These are phyloP conservation scores for Trifolium subterraneum DNA, from an alignment of 306 rosid species.

Conservation along the genomic window DNA sequence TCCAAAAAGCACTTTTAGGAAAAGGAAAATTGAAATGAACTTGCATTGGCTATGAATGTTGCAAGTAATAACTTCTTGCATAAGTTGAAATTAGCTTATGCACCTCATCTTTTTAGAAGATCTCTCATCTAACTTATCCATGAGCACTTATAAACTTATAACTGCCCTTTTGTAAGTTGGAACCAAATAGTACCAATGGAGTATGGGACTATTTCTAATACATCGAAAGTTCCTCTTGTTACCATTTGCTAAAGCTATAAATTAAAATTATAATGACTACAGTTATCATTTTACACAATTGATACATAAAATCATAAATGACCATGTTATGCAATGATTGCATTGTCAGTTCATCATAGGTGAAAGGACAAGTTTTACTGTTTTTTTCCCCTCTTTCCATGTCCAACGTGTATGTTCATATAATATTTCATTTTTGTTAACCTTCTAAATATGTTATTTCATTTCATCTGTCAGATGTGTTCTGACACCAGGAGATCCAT, in stretches of 20 bases:
- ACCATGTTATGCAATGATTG: neutral
- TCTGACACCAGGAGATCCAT: conserved; percentile 97
- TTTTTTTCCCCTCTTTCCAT: neutral
- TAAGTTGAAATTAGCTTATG: conserved; percentile 18
- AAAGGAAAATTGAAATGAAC: neutral
- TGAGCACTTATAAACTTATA: neutral
- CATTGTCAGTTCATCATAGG: neutral
- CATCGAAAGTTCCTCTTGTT: neutral
- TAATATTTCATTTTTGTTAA: conserved; percentile 23
- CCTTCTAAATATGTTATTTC: conserved; percentile 35
- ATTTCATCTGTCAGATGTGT: conserved; percentile 74
- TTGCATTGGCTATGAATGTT: neutral
- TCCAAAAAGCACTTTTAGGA: neutral
- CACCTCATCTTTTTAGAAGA: neutral
- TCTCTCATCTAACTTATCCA: neutral
- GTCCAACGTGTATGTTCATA: neutral
- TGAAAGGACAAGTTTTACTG: neutral
- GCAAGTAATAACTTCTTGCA: neutral
- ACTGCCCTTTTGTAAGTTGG: neutral
- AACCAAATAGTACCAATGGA: neutral
- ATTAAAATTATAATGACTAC: neutral
- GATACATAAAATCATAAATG: neutral
- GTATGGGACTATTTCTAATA: neutral
- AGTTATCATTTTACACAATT: neutral
- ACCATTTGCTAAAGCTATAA: neutral